Evolutionary conservation across 768 basidiomycete genomes (phyloP).

Genomic region (Lentinula aciculospora): DNA sequence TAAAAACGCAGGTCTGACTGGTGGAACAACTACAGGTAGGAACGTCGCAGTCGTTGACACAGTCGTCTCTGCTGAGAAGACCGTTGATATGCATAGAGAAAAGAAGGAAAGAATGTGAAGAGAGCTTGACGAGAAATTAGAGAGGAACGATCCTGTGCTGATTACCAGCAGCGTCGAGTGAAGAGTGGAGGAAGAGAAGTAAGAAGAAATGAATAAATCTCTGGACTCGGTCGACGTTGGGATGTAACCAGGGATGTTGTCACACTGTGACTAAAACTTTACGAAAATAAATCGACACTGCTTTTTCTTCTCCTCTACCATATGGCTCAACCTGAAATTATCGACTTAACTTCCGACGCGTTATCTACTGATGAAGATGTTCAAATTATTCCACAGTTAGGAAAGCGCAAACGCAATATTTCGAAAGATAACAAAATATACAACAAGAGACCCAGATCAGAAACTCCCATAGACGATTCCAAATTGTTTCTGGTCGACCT

Average conservation of each 20-base stretch:
- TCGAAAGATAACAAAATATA: conserved; percentile 22
- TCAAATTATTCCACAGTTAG: neutral
- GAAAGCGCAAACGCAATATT: conserved; percentile 10
- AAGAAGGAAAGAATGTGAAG: conserved; percentile 25
- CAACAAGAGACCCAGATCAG: conserved; percentile 6
- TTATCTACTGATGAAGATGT: neutral
- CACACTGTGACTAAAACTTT: neutral
- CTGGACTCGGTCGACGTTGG: conserved; percentile 10
- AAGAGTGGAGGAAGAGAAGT: neutral
- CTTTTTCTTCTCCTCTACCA: neutral
- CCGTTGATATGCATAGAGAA: conserved; percentile 28
- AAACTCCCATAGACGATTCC: neutral
- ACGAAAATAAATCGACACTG: neutral
- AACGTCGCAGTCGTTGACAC: conserved; percentile 35
- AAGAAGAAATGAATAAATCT: neutral
- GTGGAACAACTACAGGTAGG: conserved; percentile 50
- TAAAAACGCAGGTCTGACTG: conserved; percentile 54
- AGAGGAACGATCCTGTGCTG: conserved; percentile 3
- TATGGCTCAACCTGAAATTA: neutral
- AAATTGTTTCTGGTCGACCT: conserved; percentile 48
- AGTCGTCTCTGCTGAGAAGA: conserved; percentile 32
- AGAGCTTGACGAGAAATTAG: conserved; percentile 16
- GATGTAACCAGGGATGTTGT: conserved; percentile 8
- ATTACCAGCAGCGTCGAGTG: conserved; percentile 2
- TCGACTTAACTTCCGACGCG: conserved; percentile 10